Evolutionary conservation across 768 basidiomycete species (phyloP), one percentile per base, ranked within the genome.

Genomic region (Mycena leptocephala): DNA sequence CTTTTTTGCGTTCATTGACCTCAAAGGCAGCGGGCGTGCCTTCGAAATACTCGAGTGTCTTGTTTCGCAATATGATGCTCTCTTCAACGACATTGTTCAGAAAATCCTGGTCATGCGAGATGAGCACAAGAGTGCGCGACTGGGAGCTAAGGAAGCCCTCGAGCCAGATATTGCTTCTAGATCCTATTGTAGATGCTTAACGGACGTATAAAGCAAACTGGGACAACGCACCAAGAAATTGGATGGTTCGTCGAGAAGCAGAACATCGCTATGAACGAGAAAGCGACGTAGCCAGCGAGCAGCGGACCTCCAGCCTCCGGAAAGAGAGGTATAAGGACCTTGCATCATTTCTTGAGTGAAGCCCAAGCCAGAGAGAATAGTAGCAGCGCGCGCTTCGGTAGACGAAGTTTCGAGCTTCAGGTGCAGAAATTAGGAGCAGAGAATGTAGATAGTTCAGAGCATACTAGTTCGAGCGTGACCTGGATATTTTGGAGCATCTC

Each of bases 251-350:
- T 93, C 93, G 43, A 93, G 83, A 13, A 93, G 84, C 26, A 94
- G 82, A 16, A 94, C 83, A 75, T 94, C 91, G 9, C 87, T 87
- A 35, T 89, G 86, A 43, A 91, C 87, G 69, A 93, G 88, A 18
- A n/a, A 95, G 84, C 0, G 91, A 90, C 35, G 88, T 88, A 5
- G 93, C 93, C 3, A 95, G 86, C 37, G 89, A 88, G 72, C 90
- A 90, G 24, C 93, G 86, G 91, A 90, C 48, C 89, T 83, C 93
- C 93, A 95, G 0, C 93, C 94, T 22, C 93, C 93, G 30, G 91
- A 92, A 28, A 94, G 84, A 0, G 86, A 84, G 1, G 82, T 81
- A 68, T 89, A 88, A 6, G 87, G 87, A 69, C 86, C 85, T 11
- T 84, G 81, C 11, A 85, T 81, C 61, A 80, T 81, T 18, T 84